Percentiles rank a stretch among this genome's conserved stretches.
phyloP scores from a whole-genome alignment of 2,329 filamentous ascomycete species.

The Acephala macrosclerotiorum region DNA sequence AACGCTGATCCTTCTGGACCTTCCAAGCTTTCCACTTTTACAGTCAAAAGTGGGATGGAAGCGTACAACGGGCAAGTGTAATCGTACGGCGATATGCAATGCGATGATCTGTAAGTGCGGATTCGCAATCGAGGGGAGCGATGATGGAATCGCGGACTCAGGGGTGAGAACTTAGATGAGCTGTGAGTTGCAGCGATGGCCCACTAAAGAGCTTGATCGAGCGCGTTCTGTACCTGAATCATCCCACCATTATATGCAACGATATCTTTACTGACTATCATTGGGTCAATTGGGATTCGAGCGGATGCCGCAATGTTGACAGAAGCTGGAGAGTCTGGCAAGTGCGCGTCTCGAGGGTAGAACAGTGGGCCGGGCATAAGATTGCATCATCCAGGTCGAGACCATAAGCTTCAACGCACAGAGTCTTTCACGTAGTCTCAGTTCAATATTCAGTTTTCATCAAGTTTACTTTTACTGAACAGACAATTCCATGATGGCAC shows the following conservation, averaged over 20 bases:
- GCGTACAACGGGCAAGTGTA: not conserved
- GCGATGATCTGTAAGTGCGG: slow-evolving; percentile 3
- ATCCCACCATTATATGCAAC: not conserved
- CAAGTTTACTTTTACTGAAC: not conserved
- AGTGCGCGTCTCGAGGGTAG: not conserved
- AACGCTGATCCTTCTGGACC: not conserved
- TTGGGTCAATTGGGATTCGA: not conserved
- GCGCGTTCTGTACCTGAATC: not conserved
- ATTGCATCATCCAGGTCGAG: not conserved
- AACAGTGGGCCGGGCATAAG: not conserved
- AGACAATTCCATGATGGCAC: not conserved
- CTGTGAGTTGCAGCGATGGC: not conserved
- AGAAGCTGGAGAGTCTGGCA: not conserved
- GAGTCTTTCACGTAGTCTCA: not conserved
- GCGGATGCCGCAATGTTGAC: not conserved
- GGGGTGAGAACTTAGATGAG: not conserved
- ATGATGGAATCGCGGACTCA: not conserved
- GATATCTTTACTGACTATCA: not conserved
- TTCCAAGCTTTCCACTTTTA: not conserved
- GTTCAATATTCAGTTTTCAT: not conserved
- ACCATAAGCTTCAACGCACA: not conserved
- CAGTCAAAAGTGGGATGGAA: not conserved
- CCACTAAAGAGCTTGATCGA: not conserved
- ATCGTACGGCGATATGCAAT: not conserved
- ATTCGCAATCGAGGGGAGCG: slow-evolving; percentile 1